Percentiles rank a stretch among this genome's conserved stretches.
phyloP scores from a whole-genome alignment of 2,329 filamentous ascomycete species.

The Cladosporium sp. region DNA sequence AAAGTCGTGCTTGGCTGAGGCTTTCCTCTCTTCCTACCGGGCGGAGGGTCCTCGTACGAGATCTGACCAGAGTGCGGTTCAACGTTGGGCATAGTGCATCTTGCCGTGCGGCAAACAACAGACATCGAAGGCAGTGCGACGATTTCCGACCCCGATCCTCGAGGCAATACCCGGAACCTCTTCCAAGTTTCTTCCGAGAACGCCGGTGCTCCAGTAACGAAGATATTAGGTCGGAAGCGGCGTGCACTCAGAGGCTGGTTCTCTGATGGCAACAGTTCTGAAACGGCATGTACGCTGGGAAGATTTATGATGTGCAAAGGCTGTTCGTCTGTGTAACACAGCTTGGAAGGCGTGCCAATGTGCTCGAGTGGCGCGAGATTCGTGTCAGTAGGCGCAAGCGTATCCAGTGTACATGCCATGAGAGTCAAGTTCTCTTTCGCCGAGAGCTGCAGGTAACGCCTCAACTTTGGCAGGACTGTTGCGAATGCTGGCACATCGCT shows the following conservation, averaged over 20 bases:
- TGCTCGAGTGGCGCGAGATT: conserved; percentile 1
- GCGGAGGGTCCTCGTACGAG: neutral
- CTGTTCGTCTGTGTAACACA: conserved; percentile 7
- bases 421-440: conserved; percentile 89
- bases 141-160: neutral
- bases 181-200: conserved; percentile 9
- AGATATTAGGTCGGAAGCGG: conserved; percentile 6
- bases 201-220: neutral
- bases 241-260: conserved; percentile 1
- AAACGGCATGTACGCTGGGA: neutral
- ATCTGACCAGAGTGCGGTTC: neutral
- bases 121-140: neutral
- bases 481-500: neutral
- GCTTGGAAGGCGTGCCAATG: neutral
- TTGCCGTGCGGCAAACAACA: neutral
- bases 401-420: neutral
- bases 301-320: conserved; percentile 10
- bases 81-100: conserved; percentile 10
- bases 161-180: neutral
- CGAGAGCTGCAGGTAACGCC: conserved; percentile 58
- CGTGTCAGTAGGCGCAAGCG: neutral
- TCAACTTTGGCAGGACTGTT: conserved; percentile 5
- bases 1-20: conserved; percentile 7
- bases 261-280: neutral
- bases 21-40: conserved; percentile 5